Evolutionary conservation across 2,329 filamentous ascomycete genomes (phyloP).

Genomic region (Shiraia sp.): DNA sequence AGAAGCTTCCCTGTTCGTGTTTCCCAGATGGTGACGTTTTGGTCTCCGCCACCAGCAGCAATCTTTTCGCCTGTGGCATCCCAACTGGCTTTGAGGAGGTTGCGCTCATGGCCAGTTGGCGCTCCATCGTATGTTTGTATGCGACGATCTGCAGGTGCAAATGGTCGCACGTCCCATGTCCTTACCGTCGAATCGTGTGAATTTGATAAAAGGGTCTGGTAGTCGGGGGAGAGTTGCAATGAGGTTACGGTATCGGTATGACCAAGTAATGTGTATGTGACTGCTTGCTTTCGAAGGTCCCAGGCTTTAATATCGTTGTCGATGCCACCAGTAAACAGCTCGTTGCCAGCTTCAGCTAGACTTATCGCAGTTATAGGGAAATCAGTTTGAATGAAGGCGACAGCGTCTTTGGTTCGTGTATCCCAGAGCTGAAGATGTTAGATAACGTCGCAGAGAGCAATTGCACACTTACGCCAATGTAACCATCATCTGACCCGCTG

Average conservation of each 20-base stretch:
- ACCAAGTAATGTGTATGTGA: conserved; percentile 84
- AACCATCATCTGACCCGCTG: conserved; percentile 91
- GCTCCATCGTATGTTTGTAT: conserved; percentile 93
- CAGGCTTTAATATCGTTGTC: conserved; percentile 98
- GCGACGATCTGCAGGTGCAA: conserved; percentile 83
- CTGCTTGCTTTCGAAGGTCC: conserved; percentile 89
- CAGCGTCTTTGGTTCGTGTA: conserved; percentile 83
- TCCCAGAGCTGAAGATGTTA: conserved; percentile 74
- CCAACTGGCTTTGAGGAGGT: conserved; percentile 89
- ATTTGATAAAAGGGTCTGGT: conserved; percentile 86
- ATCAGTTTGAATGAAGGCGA: conserved; percentile 85
- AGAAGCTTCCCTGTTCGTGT: conserved; percentile 83
- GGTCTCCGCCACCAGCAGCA: conserved; percentile 85
- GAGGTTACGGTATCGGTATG: conserved; percentile 93
- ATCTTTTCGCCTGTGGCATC: conserved; percentile 83
- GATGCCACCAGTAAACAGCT: conserved; percentile 91
- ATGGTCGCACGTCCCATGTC: conserved; percentile 95
- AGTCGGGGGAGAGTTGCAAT: conserved; percentile 87
- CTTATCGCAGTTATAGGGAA: conserved; percentile 92
- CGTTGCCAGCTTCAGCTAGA: conserved; percentile 91
- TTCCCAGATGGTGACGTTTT: conserved; percentile 91
- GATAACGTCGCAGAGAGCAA: neutral
- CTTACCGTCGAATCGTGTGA: conserved; percentile 91
- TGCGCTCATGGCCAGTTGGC: conserved; percentile 84
- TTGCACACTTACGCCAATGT: conserved; percentile 64